phyloP scores from a whole-genome alignment of 176 grass and related monocot species.

The Aegilops longissima region DNA sequence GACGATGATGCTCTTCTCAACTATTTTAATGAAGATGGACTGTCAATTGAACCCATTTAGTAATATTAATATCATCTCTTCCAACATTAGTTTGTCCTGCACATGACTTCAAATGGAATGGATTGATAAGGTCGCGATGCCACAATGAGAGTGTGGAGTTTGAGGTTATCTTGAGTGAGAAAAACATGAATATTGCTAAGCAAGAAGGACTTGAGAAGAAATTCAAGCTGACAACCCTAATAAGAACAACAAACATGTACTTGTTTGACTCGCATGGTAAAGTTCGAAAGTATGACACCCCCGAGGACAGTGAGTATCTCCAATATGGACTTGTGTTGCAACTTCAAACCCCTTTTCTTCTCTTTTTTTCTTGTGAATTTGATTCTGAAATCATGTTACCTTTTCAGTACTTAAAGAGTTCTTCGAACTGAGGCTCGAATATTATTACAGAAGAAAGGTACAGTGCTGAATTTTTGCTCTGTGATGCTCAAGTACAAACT shows the following conservation, averaged over 20 bases:
- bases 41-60: conserved; percentile 79
- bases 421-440: conserved; percentile 58
- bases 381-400: background rate
- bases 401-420: conserved; percentile 76
- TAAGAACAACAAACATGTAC: conserved; percentile 90
- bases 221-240: conserved; percentile 77
- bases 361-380: background rate
- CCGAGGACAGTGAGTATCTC: conserved; percentile 67
- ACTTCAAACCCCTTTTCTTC: background rate
- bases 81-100: background rate
- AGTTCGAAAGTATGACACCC: conserved; percentile 74
- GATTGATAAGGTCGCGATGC: conserved; percentile 23
- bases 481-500: background rate
- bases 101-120: background rate
- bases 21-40: conserved; percentile 79
- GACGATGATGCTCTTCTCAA: conserved; percentile 78
- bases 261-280: conserved; percentile 68
- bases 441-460: conserved; percentile 82
- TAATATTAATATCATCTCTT: conserved; percentile 32
- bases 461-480: background rate
- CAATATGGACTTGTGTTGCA: background rate
- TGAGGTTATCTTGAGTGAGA: conserved; percentile 49
- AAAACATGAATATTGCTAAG: conserved; percentile 66
- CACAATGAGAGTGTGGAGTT: conserved; percentile 62
- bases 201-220: conserved; percentile 90